Percentiles rank a stretch among this genome's conserved stretches.
Conservation (phyloP, 176 grass and related monocot species). For the Eremochloa ophiuroides region DNA sequence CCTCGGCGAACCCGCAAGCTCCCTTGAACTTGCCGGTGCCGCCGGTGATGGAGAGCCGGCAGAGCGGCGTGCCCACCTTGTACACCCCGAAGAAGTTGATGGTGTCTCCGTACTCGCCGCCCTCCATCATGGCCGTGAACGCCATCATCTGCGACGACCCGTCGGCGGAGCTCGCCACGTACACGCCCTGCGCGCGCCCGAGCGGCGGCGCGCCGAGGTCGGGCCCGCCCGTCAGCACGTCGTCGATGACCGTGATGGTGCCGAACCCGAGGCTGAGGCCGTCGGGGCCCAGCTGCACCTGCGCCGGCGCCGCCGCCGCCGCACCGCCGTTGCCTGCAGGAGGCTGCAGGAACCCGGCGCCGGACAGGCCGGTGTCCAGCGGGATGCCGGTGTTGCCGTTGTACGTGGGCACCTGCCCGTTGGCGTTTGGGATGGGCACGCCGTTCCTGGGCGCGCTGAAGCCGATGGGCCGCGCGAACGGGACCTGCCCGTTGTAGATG, state of each 20-base stretch:
- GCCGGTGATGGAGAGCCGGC: slow-evolving; percentile 55
- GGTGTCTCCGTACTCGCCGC: slow-evolving; percentile 65
- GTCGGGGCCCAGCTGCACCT: slow-evolving; percentile 58
- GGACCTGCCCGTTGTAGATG: slow-evolving; percentile 71
- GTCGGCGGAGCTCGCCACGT: slow-evolving; percentile 55
- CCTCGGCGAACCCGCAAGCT: slow-evolving; percentile 53
- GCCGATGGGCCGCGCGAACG: slow-evolving; percentile 64
- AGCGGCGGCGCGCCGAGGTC: slow-evolving; percentile 43
- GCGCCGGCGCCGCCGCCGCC: slow-evolving; percentile 19
- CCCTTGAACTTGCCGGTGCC: slow-evolving; percentile 69
- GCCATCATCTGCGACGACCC: slow-evolving; percentile 65
- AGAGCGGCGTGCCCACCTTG: slow-evolving; percentile 46
- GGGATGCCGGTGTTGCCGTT: slow-evolving; percentile 65
- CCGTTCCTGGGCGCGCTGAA: slow-evolving; percentile 52
- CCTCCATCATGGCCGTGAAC: slow-evolving; percentile 67
- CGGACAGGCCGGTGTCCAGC: slow-evolving; percentile 58
- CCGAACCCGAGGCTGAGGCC: slow-evolving; percentile 68
- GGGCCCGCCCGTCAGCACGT: slow-evolving; percentile 48
- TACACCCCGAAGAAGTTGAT: slow-evolving; percentile 67
- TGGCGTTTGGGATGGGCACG: slow-evolving; percentile 59
- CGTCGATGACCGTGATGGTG: slow-evolving; percentile 68
- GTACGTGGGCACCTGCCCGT: slow-evolving; percentile 46
- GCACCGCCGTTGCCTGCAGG: background rate
- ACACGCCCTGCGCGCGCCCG: slow-evolving; percentile 57
- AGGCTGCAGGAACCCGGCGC: slow-evolving; percentile 33